Evolutionary conservation across 305 asterid species (phyloP).

Genomic region (Withania somnifera): DNA sequence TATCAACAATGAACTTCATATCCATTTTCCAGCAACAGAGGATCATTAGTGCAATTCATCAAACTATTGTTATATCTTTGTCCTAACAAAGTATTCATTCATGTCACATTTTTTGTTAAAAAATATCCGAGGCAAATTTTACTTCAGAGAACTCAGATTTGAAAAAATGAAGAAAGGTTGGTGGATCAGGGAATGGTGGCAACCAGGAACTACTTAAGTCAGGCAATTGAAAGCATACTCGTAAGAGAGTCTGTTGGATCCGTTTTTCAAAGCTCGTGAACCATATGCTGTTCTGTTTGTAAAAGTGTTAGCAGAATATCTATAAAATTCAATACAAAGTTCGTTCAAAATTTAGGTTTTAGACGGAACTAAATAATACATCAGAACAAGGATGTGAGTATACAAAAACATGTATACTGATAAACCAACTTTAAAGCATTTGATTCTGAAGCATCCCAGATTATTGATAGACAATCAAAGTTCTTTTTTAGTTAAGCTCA

Average conservation of each 20-base stretch:
- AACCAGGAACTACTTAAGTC: slow-evolving; percentile 41
- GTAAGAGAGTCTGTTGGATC: slow-evolving; percentile 46
- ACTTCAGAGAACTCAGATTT: slow-evolving; percentile 15
- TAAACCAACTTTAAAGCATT: neutral
- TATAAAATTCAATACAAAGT: neutral
- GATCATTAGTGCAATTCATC: slow-evolving; percentile 33
- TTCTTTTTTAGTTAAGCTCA: neutral
- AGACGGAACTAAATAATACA: neutral
- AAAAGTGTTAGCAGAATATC: neutral
- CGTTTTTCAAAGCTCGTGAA: slow-evolving; percentile 29
- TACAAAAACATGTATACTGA: neutral
- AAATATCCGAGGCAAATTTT: neutral
- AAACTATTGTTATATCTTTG: slow-evolving; percentile 24
- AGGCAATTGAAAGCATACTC: slow-evolving; percentile 52
- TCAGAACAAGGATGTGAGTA: neutral
- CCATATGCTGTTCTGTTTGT: neutral
- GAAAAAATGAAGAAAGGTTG: slow-evolving; percentile 12
- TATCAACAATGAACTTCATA: slow-evolving; percentile 29
- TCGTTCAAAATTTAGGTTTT: neutral
- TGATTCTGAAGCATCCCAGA: neutral
- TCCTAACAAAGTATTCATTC: slow-evolving; percentile 6
- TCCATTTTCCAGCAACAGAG: slow-evolving; percentile 22
- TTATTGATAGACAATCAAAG: neutral
- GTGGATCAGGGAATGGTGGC: slow-evolving; percentile 14
- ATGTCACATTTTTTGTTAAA: slow-evolving; percentile 26